Conservation (phyloP, 805 yeast species). For the Monosporozyma unispora region DNA sequence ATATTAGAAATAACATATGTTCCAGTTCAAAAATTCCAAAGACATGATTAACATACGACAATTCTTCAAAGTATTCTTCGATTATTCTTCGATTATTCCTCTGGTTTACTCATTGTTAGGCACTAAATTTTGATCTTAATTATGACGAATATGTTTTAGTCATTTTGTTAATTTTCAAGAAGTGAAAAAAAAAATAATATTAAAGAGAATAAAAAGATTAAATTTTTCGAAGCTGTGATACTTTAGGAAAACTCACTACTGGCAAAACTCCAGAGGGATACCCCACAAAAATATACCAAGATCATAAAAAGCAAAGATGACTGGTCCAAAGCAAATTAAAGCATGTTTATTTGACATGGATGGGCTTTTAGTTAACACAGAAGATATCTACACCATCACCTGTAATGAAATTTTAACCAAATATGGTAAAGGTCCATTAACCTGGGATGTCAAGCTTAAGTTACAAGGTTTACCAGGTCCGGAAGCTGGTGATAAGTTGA, state of each 20-base stretch:
- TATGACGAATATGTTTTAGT: neutral
- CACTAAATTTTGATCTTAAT: neutral
- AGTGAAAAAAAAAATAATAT: neutral
- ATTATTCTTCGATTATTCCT: too few relatives aligned
- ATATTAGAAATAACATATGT: too few relatives aligned
- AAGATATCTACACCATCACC: slow-evolving; percentile 79
- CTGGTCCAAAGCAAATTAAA: slow-evolving; percentile 12
- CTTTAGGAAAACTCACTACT: neutral
- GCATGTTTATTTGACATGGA: slow-evolving; percentile 68
- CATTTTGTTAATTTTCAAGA: neutral
- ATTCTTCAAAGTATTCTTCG: too few relatives aligned
- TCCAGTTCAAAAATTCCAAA: neutral
- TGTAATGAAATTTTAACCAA: slow-evolving; percentile 55
- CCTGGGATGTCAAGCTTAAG: slow-evolving; percentile 84
- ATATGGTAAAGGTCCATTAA: slow-evolving; percentile 68
- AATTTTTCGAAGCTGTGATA: neutral
- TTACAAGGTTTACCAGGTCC: slow-evolving; percentile 90
- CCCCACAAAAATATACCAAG: neutral
- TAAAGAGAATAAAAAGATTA: neutral
- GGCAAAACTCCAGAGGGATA: neutral
- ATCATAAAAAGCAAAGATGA: slow-evolving; percentile 23
- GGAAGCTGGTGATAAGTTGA: slow-evolving; percentile 53
- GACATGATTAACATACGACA: neutral
- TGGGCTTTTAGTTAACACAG: slow-evolving; percentile 87
- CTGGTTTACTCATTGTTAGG: neutral